Evolutionary conservation across 768 basidiomycete species (phyloP).

Genomic region (Pisolithus marmoratus): DNA sequence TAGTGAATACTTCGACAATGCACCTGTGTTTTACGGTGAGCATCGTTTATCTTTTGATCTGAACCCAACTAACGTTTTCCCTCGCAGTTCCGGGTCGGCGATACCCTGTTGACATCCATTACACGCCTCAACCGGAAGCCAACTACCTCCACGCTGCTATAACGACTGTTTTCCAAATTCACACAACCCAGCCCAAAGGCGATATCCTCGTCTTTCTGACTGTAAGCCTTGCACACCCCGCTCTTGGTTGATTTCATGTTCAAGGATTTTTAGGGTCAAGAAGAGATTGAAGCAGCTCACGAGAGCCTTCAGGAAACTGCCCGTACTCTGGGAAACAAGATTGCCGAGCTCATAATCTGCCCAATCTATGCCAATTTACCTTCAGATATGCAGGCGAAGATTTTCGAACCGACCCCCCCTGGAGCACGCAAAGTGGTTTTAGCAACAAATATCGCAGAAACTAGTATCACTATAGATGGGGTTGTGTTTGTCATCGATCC

Average conservation of each 20-base stretch:
- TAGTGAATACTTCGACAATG: slow-evolving; percentile 93
- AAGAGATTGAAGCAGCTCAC: slow-evolving; percentile 96
- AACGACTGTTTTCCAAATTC: slow-evolving; percentile 98
- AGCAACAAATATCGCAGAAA: slow-evolving; percentile 99
- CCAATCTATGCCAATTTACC: slow-evolving; percentile 99
- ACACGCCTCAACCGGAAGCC: slow-evolving; percentile 98
- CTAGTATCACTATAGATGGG: slow-evolving; percentile 98
- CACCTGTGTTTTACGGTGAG: slow-evolving; percentile 90
- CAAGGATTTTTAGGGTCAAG: slow-evolving; percentile 63
- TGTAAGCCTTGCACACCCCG: slow-evolving; percentile 36
- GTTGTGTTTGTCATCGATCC: slow-evolving; percentile 99
- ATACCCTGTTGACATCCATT: slow-evolving; percentile 97
- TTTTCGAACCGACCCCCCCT: slow-evolving; percentile 97
- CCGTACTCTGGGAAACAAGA: slow-evolving; percentile 91
- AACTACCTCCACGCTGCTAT: slow-evolving; percentile 98
- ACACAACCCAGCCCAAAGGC: slow-evolving; percentile 96
- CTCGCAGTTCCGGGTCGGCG: slow-evolving; percentile 86
- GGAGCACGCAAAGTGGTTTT: slow-evolving; percentile 96
- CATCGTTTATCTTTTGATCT: slow-evolving; percentile 5
- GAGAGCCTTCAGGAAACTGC: slow-evolving; percentile 96
- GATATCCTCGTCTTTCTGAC: slow-evolving; percentile 98
- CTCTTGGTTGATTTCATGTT: background rate
- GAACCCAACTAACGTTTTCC: slow-evolving; percentile 5
- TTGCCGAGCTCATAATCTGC: slow-evolving; percentile 89
- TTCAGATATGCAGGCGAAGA: slow-evolving; percentile 98